Evolutionary conservation across 345 rosid genomes (phyloP).

Genomic region (Linum usitatissimum): DNA sequence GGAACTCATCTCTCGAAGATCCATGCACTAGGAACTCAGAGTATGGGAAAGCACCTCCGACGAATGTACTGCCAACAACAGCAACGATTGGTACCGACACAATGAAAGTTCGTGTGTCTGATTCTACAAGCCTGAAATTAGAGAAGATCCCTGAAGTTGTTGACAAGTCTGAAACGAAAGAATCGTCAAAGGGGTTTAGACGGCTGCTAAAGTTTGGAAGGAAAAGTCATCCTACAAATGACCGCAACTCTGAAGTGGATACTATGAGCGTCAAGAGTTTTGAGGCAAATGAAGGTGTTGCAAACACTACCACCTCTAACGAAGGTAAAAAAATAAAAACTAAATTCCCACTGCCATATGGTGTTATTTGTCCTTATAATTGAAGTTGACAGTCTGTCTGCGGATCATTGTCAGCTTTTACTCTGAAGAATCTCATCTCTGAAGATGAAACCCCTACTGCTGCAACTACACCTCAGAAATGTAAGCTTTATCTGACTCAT

Average conservation of each 20-base stretch:
- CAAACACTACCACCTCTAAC: conserved; percentile 20
- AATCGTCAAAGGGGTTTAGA: conserved; percentile 58
- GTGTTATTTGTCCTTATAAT: background rate
- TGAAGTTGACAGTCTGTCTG: conserved; percentile 13
- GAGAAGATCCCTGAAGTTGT: conserved; percentile 50
- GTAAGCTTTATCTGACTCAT: conserved; percentile 29
- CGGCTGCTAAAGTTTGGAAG: conserved; percentile 65
- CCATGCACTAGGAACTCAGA: conserved; percentile 43
- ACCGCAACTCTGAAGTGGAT: conserved; percentile 29
- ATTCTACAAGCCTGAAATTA: conserved; percentile 27
- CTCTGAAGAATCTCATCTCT: conserved; percentile 80
- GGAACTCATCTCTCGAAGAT: conserved; percentile 67
- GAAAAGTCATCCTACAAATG: conserved; percentile 49
- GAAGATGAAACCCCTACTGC: conserved; percentile 66
- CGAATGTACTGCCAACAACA: conserved; percentile 24
- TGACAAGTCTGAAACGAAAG: conserved; percentile 52
- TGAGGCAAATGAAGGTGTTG: conserved; percentile 18
- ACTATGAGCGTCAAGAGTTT: conserved; percentile 17
- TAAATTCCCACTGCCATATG: too few species aligned
- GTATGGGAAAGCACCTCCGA: conserved; percentile 43
- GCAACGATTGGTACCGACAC: conserved; percentile 24
- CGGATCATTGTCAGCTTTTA: conserved; percentile 41
- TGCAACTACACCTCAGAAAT: conserved; percentile 43
- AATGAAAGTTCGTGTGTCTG: conserved; percentile 35
- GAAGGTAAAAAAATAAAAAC: conserved; percentile 18